These are phyloP conservation scores for Lodderomyces metapsilosis DNA, from an alignment of 1,139 yeast species.

Conservation along the genomic window DNA sequence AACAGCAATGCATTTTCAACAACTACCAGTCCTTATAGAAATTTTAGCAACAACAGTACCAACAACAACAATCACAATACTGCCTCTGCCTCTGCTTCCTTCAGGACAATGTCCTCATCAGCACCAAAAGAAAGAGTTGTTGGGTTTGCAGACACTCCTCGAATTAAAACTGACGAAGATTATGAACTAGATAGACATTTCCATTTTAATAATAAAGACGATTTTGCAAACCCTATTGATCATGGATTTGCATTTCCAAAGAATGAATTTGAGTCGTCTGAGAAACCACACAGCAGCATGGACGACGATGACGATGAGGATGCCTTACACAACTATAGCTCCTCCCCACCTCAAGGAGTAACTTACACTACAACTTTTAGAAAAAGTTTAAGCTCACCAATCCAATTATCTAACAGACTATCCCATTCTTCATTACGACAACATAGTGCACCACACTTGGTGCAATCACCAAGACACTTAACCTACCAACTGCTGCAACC, in stretches of 20 bases:
- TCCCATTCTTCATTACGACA: slow-evolving; percentile 7
- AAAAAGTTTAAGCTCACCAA: slow-evolving; percentile 33
- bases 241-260: slow-evolving; percentile 32
- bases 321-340: neutral
- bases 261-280: neutral
- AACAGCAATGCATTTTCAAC: neutral
- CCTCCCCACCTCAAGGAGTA: neutral
- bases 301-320: neutral
- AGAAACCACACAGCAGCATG: neutral
- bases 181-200: slow-evolving; percentile 25
- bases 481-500: neutral
- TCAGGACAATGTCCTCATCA: slow-evolving; percentile 1
- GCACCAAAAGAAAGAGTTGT: slow-evolving; percentile 7
- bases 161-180: slow-evolving; percentile 9
- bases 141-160: slow-evolving; percentile 1
- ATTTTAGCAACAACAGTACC: neutral
- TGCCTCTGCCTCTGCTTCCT: too few species aligned
- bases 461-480: neutral
- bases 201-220: slow-evolving; percentile 36
- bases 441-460: slow-evolving; percentile 4
- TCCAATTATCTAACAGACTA: slow-evolving; percentile 20
- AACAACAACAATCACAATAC: neutral
- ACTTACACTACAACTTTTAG: slow-evolving; percentile 3
- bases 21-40: neutral
- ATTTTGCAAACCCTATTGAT: slow-evolving; percentile 26